Evolutionary conservation across 139 green algal species (phyloP).

Genomic region (Astrephomene gubernaculifera): DNA sequence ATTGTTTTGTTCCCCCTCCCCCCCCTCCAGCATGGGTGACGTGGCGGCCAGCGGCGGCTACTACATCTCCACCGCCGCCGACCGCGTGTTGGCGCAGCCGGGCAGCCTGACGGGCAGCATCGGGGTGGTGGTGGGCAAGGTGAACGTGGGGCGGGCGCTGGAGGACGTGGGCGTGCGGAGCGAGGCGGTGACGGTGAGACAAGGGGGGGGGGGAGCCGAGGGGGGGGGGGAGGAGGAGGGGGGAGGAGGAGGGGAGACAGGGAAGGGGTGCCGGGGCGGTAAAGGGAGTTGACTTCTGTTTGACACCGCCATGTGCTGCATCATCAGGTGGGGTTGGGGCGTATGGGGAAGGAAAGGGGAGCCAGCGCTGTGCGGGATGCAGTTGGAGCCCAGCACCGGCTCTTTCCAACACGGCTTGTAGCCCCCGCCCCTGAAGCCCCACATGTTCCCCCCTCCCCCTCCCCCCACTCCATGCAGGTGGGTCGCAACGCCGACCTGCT

Average conservation of each 20-base stretch:
- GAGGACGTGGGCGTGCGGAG: slow-evolving; percentile 47
- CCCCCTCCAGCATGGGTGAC: slow-evolving; percentile 84
- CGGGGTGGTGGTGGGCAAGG: slow-evolving; percentile 77
- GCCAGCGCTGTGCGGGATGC: too few species aligned
- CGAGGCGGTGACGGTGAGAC: slow-evolving; percentile 38
- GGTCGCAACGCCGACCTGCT: slow-evolving; percentile 61
- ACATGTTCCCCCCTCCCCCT: neutral
- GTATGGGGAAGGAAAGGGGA: too few species aligned
- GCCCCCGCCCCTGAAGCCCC: neutral
- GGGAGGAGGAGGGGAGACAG: neutral
- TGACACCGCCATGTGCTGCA: too few species aligned
- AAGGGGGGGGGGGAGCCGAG: neutral
- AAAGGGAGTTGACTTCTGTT: too few species aligned
- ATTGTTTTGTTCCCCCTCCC: neutral
- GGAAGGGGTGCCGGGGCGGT: neutral
- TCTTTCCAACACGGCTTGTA: too few species aligned
- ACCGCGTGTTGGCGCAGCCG: slow-evolving; percentile 84
- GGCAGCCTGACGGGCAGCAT: slow-evolving; percentile 94
- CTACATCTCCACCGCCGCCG: slow-evolving; percentile 85
- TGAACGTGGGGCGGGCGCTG: slow-evolving; percentile 31
- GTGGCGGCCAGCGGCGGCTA: slow-evolving; percentile 94
- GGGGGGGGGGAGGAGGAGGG: neutral
- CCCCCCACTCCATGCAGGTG: neutral
- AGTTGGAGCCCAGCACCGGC: too few species aligned
- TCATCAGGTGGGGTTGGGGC: too few species aligned